These are phyloP conservation scores for Clonostachys solani DNA, from an alignment of 2,329 filamentous ascomycete genomes.

Conservation along the genomic window DNA sequence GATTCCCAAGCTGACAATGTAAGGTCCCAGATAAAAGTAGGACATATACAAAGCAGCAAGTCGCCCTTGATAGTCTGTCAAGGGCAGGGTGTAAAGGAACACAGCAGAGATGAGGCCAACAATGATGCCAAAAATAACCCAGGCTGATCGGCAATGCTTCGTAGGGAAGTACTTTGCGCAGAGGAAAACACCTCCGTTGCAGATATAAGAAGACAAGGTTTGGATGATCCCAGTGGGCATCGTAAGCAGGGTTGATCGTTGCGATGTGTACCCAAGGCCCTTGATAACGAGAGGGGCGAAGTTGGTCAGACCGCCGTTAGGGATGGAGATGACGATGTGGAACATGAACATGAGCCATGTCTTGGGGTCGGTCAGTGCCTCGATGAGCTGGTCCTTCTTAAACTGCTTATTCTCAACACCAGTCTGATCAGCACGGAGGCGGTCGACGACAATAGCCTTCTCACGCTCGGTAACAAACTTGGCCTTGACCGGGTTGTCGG, in stretches of 20 bases:
- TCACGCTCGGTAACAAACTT: conserved; percentile 40
- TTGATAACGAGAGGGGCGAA: conserved; percentile 6
- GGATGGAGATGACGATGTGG: conserved; percentile 42
- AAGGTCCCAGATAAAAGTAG: not conserved
- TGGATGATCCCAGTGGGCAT: conserved; percentile 12
- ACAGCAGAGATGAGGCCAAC: conserved; percentile 1
- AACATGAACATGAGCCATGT: conserved; percentile 55
- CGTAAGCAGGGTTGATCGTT: conserved; percentile 20
- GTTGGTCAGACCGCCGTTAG: conserved; percentile 40
- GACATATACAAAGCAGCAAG: not conserved
- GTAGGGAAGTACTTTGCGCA: conserved; percentile 1
- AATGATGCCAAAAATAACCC: conserved; percentile 1
- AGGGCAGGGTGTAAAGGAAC: not conserved
- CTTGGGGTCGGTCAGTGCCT: conserved; percentile 47
- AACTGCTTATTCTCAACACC: conserved; percentile 45
- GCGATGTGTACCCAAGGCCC: conserved; percentile 31
- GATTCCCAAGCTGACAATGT: conserved; percentile 2
- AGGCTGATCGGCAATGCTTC: not conserved
- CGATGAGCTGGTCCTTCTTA: conserved; percentile 37
- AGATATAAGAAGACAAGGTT: not conserved
- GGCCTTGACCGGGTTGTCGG: conserved; percentile 45
- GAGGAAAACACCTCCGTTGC: not conserved
- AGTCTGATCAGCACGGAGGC: conserved; percentile 42
- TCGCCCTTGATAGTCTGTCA: not conserved
- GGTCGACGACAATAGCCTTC: conserved; percentile 40